Conservation (phyloP, 2,329 filamentous ascomycete species). For the Monosporascus sp. region DNA sequence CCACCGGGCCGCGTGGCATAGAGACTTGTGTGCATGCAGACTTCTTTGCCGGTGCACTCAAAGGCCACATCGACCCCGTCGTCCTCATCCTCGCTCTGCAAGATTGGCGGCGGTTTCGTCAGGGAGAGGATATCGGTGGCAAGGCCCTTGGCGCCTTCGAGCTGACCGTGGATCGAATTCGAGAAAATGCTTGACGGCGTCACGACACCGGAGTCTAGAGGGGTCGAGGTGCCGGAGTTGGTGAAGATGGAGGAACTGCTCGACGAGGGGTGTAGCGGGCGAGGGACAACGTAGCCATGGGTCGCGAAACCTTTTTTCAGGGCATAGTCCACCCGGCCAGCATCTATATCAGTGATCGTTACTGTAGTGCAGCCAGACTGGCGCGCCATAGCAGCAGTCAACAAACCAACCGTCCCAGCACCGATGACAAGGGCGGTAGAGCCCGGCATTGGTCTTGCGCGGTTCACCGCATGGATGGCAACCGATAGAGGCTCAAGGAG, state of each 20-base stretch:
- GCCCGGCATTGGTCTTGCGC: constrained; percentile 45
- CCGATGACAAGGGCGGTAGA: constrained; percentile 59
- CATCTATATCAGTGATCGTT: constrained; percentile 56
- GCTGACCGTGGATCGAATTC: constrained; percentile 38
- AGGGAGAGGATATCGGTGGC: constrained; percentile 45
- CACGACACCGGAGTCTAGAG: constrained; percentile 33
- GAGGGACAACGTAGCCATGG: constrained; percentile 50
- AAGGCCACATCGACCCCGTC: constrained; percentile 66
- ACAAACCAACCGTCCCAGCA: constrained; percentile 57
- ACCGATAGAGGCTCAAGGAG: constrained; percentile 59
- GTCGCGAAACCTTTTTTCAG: constrained; percentile 55
- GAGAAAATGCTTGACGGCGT: constrained; percentile 43
- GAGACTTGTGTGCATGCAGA: constrained; percentile 69
- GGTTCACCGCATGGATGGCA: constrained; percentile 56
- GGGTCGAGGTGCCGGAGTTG: constrained; percentile 44
- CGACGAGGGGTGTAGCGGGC: constrained; percentile 36
- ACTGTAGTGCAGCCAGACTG: constrained; percentile 55
- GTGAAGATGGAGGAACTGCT: constrained; percentile 39
- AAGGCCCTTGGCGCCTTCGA: constrained; percentile 45
- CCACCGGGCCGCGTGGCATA: constrained; percentile 67
- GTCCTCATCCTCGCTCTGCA: constrained; percentile 49
- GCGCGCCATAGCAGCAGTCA: constrained; percentile 58
- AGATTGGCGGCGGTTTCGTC: constrained; percentile 25
- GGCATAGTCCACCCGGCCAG: constrained; percentile 55
- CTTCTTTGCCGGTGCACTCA: constrained; percentile 72